Conservation (phyloP, 169 alveolate genomes). For the Eimeria brunetti region DNA sequence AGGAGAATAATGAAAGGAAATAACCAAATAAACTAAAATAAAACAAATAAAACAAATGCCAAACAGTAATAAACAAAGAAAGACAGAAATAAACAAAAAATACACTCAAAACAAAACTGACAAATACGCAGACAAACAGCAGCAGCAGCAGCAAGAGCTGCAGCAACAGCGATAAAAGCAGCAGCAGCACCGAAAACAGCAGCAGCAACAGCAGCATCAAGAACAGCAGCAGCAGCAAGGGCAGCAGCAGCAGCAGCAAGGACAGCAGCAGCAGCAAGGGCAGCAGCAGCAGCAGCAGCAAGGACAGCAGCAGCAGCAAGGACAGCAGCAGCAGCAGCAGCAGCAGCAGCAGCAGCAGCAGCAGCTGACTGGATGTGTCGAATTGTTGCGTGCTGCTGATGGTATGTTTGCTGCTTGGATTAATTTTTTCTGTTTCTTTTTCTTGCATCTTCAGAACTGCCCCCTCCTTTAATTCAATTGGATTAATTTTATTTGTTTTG, state of each 20-base stretch:
- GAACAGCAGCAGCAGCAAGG: not conserved
- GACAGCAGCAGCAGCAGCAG: not conserved
- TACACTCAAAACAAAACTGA: too few relatives aligned
- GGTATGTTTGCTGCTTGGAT: not conserved
- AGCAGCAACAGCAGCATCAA: not conserved
- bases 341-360: slow-evolving; percentile 43
- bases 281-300: not conserved
- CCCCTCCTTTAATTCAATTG: too few relatives aligned
- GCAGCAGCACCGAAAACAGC: not conserved
- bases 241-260: slow-evolving; percentile 15
- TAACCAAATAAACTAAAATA: too few relatives aligned
- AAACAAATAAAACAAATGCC: not conserved
- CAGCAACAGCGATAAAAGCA: not conserved
- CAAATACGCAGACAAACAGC: too few relatives aligned
- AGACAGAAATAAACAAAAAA: not conserved
- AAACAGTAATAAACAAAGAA: not conserved
- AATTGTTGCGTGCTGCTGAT: not conserved
- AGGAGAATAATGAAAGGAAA: not conserved
- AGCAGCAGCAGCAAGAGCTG: too few relatives aligned
- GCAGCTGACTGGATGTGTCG: not conserved
- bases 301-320: not conserved
- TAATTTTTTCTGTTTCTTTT: too few relatives aligned
- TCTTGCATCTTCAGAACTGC: too few relatives aligned
- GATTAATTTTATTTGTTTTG: too few relatives aligned
- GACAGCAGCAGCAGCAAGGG: not conserved